phyloP scores from a whole-genome alignment of 2,329 filamentous ascomycete genomes.

The Xylariaceae sp. region DNA sequence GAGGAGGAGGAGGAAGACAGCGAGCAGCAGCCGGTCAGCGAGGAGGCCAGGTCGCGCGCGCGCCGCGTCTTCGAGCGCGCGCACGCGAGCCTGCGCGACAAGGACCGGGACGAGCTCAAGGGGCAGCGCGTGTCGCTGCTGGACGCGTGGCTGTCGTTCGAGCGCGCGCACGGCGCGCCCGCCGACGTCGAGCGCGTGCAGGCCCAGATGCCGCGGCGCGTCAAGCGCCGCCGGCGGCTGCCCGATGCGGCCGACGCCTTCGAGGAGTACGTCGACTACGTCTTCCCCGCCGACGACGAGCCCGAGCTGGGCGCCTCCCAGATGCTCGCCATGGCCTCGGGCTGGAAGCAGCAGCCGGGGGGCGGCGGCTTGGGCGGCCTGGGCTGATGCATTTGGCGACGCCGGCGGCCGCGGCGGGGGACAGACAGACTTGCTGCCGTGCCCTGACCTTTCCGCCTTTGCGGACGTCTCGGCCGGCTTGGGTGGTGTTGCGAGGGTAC shows the following conservation, averaged over 20 bases:
- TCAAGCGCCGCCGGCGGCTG: constrained; percentile 85
- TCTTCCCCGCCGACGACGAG: constrained; percentile 93
- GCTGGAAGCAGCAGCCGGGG: constrained; percentile 65
- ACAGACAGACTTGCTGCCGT: too few relatives aligned
- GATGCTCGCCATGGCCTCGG: constrained; percentile 75
- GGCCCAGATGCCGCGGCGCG: constrained; percentile 86
- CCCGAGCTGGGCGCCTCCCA: constrained; percentile 76
- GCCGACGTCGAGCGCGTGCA: constrained; percentile 77
- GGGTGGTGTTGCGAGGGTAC: too few relatives aligned
- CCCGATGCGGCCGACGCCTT: constrained; percentile 86
- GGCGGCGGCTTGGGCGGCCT: too few relatives aligned
- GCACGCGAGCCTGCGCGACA: constrained; percentile 79
- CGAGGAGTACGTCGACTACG: constrained; percentile 95
- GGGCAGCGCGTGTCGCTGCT: constrained; percentile 90
- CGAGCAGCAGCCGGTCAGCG: constrained; percentile 64
- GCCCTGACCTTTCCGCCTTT: too few relatives aligned
- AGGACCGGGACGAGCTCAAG: constrained; percentile 82
- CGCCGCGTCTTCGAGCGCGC: constrained; percentile 79
- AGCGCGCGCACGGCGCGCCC: constrained; percentile 69
- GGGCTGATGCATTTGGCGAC: constrained; percentile 8
- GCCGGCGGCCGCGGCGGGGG: too few relatives aligned
- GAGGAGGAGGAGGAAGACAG: constrained; percentile 48
- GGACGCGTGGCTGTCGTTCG: constrained; percentile 88
- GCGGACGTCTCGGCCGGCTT: too few relatives aligned
- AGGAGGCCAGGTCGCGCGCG: constrained; percentile 75